A percentile compares a stretch with the other conserved stretches of the same genome.
Conservation (phyloP, 2,329 filamentous ascomycete genomes). For the Aaosphaeria pasadenensis region DNA sequence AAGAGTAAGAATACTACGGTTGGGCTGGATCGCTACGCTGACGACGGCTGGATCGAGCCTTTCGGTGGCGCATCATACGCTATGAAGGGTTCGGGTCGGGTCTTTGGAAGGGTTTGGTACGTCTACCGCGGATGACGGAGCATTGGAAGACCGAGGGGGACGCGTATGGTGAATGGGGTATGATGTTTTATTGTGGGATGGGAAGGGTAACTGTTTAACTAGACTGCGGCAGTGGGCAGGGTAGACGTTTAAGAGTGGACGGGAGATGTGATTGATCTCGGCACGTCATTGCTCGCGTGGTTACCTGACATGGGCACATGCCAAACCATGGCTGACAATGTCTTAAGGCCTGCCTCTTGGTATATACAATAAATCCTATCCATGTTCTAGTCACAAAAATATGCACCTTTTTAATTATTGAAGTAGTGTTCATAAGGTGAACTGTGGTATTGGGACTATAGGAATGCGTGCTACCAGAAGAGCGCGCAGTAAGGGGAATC, state of each 20-base stretch:
- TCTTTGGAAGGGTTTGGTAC: no score
- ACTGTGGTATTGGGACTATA: no score
- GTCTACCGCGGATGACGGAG: no score
- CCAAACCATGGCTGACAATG: not conserved
- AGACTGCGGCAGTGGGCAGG: not conserved
- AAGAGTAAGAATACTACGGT: not conserved
- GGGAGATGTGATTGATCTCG: not conserved
- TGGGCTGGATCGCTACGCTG: not conserved
- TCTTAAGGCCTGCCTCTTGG: not conserved
- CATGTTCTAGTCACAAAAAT: not conserved
- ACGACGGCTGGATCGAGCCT: not conserved
- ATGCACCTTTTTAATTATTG: no score
- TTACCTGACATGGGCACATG: not conserved
- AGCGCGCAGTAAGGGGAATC: no score
- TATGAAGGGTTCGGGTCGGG: no score
- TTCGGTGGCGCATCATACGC: not conserved
- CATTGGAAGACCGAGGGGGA: no score
- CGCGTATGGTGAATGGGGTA: not conserved
- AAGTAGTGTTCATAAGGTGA: no score
- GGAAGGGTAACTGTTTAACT: not conserved
- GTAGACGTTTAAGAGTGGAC: not conserved
- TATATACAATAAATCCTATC: not conserved
- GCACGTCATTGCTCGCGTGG: conserved; percentile 7
- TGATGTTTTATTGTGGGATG: not conserved
- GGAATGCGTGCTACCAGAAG: no score